Evolutionary conservation across 306 rosid genomes (phyloP), one percentile per base, ranked within the genome.

Genomic region (Styphnolobium japonicum): DNA sequence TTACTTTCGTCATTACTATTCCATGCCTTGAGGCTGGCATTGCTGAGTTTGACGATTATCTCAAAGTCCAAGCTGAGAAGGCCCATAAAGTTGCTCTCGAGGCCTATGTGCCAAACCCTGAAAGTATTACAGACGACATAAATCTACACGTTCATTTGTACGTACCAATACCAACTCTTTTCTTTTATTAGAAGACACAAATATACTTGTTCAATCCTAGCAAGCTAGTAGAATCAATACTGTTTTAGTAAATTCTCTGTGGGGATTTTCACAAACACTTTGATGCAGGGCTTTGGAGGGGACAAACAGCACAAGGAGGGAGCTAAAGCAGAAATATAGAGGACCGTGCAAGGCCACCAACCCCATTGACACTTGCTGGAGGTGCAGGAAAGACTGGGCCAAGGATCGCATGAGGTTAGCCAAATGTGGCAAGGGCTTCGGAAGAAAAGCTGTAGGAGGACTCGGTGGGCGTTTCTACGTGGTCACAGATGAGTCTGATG

Each of bases 301-400:
- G 25, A 12, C 22, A 18, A 86, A 82, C 73, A 71, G 57, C 60
- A 86, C 86, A 12, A 76, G 91, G 75, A 89, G 97, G 77, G 42
- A 16, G 25, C 77, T 92, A 3, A 5, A 16, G 61, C 11, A 10
- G 4, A 27, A 6, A 8, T 55, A 25, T 37, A 64, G 0, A 0
- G 93, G 90, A 0, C 76, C 80, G 0, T 92, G 97, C 84, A 0
- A 0, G 72, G 85, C 91, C 4, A 88, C 92, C 15, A 92, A 92
- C 63, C 97, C 97, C 0, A 92, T 92, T 4, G 97, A 92, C 73
- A 74, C 85, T n/a, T 92, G 97, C 85, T 92, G 94, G 97, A 65
- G 92, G 31, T 92, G 97, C 72, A 33, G 23, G 19, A 6, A 1
- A 5, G 12, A 86, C 18, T 92, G 97, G 97, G 91, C 87, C 7